Evolutionary conservation across 768 basidiomycete genomes (phyloP).

Genomic region (Xerocomellus intermedius): DNA sequence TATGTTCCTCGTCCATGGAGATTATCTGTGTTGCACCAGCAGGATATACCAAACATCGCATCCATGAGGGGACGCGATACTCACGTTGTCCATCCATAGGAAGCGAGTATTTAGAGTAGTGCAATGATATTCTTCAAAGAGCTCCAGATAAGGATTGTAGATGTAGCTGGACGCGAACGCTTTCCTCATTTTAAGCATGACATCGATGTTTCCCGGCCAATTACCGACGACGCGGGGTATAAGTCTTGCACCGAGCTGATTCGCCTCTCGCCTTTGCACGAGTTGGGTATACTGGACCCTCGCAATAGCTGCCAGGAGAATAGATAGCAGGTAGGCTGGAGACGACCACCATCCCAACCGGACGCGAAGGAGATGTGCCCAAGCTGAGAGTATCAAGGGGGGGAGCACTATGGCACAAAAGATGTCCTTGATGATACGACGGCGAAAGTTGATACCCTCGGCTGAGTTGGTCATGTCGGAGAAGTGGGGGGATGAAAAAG

Average conservation of each 20-base stretch:
- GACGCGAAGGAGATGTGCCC: conserved; percentile 28
- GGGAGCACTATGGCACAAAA: conserved; percentile 42
- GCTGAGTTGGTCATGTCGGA: conserved; percentile 3
- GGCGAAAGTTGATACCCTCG: conserved; percentile 38
- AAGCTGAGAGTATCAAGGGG: conserved; percentile 34
- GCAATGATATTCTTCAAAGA: conserved; percentile 68
- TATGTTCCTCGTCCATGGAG: conserved; percentile 70
- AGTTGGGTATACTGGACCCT: conserved; percentile 37
- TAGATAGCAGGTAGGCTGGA: conserved; percentile 40
- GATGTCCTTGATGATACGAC: conserved; percentile 50
- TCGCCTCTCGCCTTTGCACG: conserved; percentile 43
- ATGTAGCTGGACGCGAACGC: conserved; percentile 60
- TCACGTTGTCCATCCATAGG: conserved; percentile 66
- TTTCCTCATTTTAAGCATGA: conserved; percentile 54
- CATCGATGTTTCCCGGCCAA: conserved; percentile 79
- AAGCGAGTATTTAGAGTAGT: conserved; percentile 70
- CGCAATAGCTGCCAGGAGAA: conserved; percentile 39
- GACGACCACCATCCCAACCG: conserved; percentile 37
- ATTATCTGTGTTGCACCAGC: conserved; percentile 48
- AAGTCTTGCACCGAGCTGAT: conserved; percentile 46
- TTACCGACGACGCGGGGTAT: conserved; percentile 62
- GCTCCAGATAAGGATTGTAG: conserved; percentile 58
- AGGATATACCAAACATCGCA: background rate
- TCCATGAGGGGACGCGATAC: conserved; percentile 23
- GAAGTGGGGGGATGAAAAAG: background rate